A percentile compares a stretch with the other conserved stretches of the same genome.
Evolutionary conservation across 768 basidiomycete genomes (phyloP).

Genomic region (Leccinum aurantiacum): DNA sequence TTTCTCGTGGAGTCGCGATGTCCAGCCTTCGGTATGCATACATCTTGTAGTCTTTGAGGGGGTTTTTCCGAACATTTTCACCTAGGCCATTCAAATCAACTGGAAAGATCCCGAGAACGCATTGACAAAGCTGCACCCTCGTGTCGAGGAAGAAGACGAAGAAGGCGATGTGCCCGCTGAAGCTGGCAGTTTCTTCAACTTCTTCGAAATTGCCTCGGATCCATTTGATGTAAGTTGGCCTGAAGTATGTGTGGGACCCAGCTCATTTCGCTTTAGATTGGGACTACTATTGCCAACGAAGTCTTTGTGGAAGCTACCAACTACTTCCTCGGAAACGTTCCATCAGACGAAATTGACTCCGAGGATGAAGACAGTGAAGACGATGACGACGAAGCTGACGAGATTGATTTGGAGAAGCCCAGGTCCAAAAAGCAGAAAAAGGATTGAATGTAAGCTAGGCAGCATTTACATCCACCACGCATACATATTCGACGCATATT

Average conservation of each 20-base stretch:
- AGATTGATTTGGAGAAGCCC: slow-evolving; percentile 88
- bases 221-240: slow-evolving; percentile 59
- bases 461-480: slow-evolving; percentile 13
- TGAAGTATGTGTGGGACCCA: neutral
- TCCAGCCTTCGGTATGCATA: slow-evolving; percentile 58
- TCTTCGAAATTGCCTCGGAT: slow-evolving; percentile 69
- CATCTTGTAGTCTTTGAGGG: neutral
- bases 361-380: slow-evolving; percentile 69
- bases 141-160: slow-evolving; percentile 55
- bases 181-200: slow-evolving; percentile 85
- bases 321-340: slow-evolving; percentile 71
- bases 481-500: slow-evolving; percentile 25
- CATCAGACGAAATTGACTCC: slow-evolving; percentile 59
- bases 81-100: slow-evolving; percentile 63
- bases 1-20: slow-evolving; percentile 79
- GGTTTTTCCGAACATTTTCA: slow-evolving; percentile 1
- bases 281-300: slow-evolving; percentile 69
- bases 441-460: slow-evolving; percentile 25
- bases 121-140: slow-evolving; percentile 78
- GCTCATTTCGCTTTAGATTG: slow-evolving; percentile 50
- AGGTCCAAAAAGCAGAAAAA: slow-evolving; percentile 68
- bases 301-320: slow-evolving; percentile 81
- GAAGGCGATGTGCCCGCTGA: slow-evolving; percentile 59
- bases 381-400: slow-evolving; percentile 77
- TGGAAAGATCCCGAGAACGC: slow-evolving; percentile 81